phyloP scores from a whole-genome alignment of 305 asterid genomes.

The Nicotiana rustica region DNA sequence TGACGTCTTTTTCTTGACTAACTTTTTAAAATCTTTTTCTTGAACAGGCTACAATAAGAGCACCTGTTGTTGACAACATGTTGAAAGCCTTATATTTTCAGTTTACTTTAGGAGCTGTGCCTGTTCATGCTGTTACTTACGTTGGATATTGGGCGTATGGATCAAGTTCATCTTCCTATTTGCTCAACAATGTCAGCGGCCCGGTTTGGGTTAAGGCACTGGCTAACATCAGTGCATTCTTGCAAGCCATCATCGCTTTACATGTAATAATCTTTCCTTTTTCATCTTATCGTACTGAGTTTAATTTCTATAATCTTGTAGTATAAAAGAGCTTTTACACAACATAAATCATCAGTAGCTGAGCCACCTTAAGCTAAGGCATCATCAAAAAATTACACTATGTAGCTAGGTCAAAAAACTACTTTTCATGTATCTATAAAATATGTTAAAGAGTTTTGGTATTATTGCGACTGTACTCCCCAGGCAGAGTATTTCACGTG shows the following conservation, averaged over 20 bases:
- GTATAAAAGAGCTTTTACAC: neutral
- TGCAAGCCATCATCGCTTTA: constrained; percentile 83
- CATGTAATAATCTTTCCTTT: constrained; percentile 58
- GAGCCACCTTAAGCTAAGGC: too few species aligned
- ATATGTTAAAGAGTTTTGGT: too few species aligned
- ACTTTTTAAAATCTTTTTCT: neutral
- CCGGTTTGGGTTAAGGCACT: constrained; percentile 78
- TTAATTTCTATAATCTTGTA: neutral
- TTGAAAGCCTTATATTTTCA: constrained; percentile 88
- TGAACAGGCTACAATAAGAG: constrained; percentile 84
- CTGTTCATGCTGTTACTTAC: constrained; percentile 80
- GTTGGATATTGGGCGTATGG: constrained; percentile 98
- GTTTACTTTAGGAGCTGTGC: constrained; percentile 79
- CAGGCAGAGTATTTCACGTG: too few species aligned
- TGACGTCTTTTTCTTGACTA: neutral
- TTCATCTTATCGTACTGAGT: neutral
- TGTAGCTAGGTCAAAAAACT: too few species aligned
- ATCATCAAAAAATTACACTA: too few species aligned
- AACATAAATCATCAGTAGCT: too few species aligned
- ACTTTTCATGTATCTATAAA: too few species aligned
- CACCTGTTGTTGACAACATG: constrained; percentile 86
- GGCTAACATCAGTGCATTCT: constrained; percentile 76
- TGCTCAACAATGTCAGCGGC: constrained; percentile 80
- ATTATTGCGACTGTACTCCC: too few species aligned
- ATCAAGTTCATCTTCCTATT: constrained; percentile 63